Percentiles rank a stretch among this genome's conserved stretches.
These are phyloP conservation scores for Nyssa sinensis DNA, from an alignment of 148 eudicot genomes.

Conservation along the genomic window DNA sequence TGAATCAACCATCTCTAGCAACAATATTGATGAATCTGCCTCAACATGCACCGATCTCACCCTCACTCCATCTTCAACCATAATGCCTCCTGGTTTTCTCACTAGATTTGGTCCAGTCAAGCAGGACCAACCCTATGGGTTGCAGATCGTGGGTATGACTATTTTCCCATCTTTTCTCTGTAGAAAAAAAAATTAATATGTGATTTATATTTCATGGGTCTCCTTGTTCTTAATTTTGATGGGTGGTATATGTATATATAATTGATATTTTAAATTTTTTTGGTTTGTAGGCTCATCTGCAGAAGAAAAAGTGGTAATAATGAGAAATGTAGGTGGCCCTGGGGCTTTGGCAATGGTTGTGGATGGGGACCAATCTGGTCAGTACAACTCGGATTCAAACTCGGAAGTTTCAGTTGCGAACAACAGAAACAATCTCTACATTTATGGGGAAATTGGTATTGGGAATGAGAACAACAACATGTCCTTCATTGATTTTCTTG, in stretches of 20 bases:
- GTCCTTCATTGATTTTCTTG: slow-evolving; percentile 18
- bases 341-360: neutral
- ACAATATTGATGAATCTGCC: slow-evolving; percentile 11
- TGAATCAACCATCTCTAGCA: slow-evolving; percentile 9
- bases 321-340: slow-evolving; percentile 4
- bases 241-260: neutral
- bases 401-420: slow-evolving; percentile 13
- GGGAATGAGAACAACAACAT: neutral
- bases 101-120: slow-evolving; percentile 21
- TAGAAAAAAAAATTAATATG: no score
- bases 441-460: slow-evolving; percentile 1
- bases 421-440: neutral
- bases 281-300: slow-evolving; percentile 1
- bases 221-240: neutral
- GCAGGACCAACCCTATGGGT: neutral
- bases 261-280: neutral
- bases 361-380: slow-evolving; percentile 17
- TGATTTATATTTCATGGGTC: neutral
- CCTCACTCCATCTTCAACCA: slow-evolving; percentile 26
- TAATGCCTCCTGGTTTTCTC: slow-evolving; percentile 16
- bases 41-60: slow-evolving; percentile 28
- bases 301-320: neutral
- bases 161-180: neutral
- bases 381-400: slow-evolving; percentile 11
- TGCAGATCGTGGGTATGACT: slow-evolving; percentile 13